Evolutionary conservation across 2,329 filamentous ascomycete genomes (phyloP).

Genomic region (Microcyclosporella mali): DNA sequence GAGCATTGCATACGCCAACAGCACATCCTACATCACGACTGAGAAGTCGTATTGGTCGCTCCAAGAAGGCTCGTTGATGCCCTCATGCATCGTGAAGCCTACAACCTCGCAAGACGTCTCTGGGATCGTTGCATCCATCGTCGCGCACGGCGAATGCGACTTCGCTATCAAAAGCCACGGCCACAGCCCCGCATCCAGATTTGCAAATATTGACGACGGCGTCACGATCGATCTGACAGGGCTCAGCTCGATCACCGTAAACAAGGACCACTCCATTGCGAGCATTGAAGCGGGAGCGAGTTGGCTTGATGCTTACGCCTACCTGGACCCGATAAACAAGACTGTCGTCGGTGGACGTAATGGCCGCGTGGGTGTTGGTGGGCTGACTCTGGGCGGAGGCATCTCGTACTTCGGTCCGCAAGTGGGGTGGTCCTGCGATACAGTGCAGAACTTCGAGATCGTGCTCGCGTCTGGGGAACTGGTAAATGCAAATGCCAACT

Average conservation of each 20-base stretch:
- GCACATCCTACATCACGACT: constrained; percentile 1
- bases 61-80: constrained; percentile 1
- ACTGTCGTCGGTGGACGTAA: constrained; percentile 38
- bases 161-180: constrained; percentile 3
- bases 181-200: neutral
- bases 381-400: constrained; percentile 32
- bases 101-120: neutral
- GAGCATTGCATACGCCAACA: constrained; percentile 1
- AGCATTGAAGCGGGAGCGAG: constrained; percentile 1
- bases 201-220: neutral
- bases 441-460: constrained; percentile 27
- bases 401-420: constrained; percentile 44
- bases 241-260: neutral
- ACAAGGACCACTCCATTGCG: constrained; percentile 1
- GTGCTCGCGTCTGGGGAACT: constrained; percentile 31
- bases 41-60: constrained; percentile 4
- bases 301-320: constrained; percentile 1
- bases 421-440: constrained; percentile 45
- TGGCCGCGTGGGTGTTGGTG: constrained; percentile 5
- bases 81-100: constrained; percentile 1
- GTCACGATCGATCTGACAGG: constrained; percentile 1
- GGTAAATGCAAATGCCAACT: constrained; percentile 35
- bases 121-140: neutral
- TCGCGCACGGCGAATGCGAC: neutral
- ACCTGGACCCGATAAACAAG: constrained; percentile 27